A percentile compares a stretch with the other conserved stretches of the same genome.
Conservation (phyloP, 2,329 filamentous ascomycete genomes). For the Cladophialophora exuberans region DNA sequence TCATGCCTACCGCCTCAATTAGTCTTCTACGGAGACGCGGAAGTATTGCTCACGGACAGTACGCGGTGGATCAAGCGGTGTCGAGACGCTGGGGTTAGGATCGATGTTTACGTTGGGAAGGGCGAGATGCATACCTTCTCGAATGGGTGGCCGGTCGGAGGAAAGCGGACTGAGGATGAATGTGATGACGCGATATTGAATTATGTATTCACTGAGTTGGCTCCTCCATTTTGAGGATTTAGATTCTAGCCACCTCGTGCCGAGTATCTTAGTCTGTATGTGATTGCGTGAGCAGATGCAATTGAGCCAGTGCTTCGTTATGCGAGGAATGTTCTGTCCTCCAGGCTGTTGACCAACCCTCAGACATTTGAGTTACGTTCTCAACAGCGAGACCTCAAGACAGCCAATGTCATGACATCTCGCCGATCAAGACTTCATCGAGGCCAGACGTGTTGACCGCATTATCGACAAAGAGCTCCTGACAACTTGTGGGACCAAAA, state of each 20-base stretch:
- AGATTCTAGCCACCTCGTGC: not conserved
- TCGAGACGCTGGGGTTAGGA: conserved; percentile 5
- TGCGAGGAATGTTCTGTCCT: not conserved
- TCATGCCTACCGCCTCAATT: conserved; percentile 12
- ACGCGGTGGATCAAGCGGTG: conserved; percentile 14
- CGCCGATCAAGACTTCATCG: not conserved
- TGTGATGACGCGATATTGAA: conserved; percentile 6
- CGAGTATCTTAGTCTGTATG: not conserved
- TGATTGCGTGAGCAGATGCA: not conserved
- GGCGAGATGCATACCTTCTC: conserved; percentile 15
- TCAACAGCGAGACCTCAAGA: not conserved
- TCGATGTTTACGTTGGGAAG: conserved; percentile 11
- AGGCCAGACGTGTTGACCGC: not conserved
- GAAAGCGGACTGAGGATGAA: not conserved
- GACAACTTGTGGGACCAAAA: not conserved
- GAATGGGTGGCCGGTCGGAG: conserved; percentile 6
- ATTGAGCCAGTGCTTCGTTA: not conserved
- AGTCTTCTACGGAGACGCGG: conserved; percentile 13
- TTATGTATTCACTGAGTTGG: conserved; percentile 11
- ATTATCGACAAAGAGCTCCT: not conserved
- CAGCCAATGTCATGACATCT: not conserved
- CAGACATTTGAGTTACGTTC: not conserved
- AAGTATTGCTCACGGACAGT: conserved; percentile 12
- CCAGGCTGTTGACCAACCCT: not conserved
- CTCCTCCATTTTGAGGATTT: not conserved